A percentile compares a stretch with the other conserved stretches of the same genome.
Evolutionary conservation across 2,329 filamentous ascomycete genomes (phyloP).

Genomic region (Rhynchosporium graminicola): DNA sequence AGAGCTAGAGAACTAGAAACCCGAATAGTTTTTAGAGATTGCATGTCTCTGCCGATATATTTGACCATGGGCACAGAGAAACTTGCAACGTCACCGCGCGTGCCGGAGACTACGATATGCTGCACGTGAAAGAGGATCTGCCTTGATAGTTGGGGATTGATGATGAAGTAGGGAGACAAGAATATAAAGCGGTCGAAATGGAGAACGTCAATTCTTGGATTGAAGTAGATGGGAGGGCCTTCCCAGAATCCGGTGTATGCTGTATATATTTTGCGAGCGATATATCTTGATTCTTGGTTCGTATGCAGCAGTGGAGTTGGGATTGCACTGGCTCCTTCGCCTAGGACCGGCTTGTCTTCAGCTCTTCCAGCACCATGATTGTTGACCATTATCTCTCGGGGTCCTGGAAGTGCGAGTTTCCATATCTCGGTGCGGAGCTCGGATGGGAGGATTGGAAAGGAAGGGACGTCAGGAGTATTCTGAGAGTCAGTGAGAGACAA

Average conservation of each 20-base stretch:
- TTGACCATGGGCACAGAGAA: too few relatives aligned
- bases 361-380: neutral
- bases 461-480: too few relatives aligned
- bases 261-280: neutral
- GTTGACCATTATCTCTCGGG: neutral
- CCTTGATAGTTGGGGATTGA: too few relatives aligned
- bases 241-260: neutral
- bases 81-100: too few relatives aligned
- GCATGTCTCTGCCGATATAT: neutral
- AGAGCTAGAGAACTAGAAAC: neutral
- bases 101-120: neutral
- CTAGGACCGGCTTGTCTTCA: neutral
- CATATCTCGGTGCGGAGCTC: neutral
- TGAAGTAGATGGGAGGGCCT: neutral
- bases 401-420: neutral
- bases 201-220: neutral
- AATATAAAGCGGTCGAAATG: neutral
- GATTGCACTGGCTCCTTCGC: neutral
- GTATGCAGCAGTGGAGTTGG: neutral
- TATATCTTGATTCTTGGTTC: neutral
- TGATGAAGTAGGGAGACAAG: neutral
- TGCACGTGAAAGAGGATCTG: neutral
- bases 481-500: too few relatives aligned
- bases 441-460: neutral
- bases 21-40: neutral